Percentiles rank a stretch among this genome's conserved stretches.
Conservation (phyloP, 257 asterid genomes). For the Capsicum chinense region DNA sequence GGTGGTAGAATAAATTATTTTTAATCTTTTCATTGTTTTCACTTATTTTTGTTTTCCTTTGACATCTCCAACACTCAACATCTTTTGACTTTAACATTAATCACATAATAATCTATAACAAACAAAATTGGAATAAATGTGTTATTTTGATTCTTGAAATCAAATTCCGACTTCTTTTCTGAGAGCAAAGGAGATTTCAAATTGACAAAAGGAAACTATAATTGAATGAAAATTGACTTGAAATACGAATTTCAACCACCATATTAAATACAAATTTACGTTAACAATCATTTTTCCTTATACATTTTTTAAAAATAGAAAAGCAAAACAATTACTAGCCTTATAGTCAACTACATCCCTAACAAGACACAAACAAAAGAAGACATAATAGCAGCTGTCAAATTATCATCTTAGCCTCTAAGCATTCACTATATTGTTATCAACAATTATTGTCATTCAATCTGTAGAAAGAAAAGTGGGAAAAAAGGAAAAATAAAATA, state of each 20-base stretch:
- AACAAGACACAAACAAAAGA: neutral
- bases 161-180: neutral
- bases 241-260: neutral
- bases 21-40: neutral
- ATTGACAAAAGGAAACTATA: neutral
- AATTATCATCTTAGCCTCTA: constrained; percentile 18
- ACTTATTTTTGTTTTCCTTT: neutral
- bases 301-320: neutral
- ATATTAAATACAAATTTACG: neutral
- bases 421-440: neutral
- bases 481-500: neutral
- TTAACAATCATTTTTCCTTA: neutral
- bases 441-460: constrained; percentile 9
- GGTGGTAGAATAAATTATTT: neutral
- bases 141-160: neutral
- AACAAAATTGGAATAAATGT: neutral
- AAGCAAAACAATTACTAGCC: neutral
- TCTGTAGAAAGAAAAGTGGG: neutral
- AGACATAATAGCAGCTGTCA: neutral
- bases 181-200: neutral
- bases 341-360: constrained; percentile 13
- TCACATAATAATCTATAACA: neutral
- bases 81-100: constrained; percentile 13
- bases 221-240: neutral
- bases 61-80: neutral